phyloP scores from a whole-genome alignment of 768 basidiomycete genomes.

The Mrakia blollopis region DNA sequence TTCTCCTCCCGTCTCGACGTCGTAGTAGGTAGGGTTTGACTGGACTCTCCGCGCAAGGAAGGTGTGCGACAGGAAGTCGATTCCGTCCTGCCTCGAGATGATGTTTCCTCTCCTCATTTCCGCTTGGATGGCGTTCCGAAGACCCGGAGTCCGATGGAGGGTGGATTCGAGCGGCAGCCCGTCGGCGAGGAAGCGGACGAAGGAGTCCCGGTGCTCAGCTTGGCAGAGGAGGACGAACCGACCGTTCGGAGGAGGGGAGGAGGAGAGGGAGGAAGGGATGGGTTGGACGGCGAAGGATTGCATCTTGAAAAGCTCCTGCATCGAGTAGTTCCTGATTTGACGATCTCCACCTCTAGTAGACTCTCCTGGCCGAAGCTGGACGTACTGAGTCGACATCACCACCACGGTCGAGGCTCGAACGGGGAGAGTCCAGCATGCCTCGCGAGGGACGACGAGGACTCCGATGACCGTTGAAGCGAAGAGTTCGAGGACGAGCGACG shows the following conservation, averaged over 20 bases:
- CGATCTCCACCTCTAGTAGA: constrained; percentile 47
- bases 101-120: constrained; percentile 38
- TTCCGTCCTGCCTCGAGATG: constrained; percentile 58
- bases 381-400: constrained; percentile 88
- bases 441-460: constrained; percentile 74
- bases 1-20: constrained; percentile 13
- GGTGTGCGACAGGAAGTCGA: constrained; percentile 75
- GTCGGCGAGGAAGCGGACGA: constrained; percentile 75
- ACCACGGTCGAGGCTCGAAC: constrained; percentile 74
- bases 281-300: constrained; percentile 76
- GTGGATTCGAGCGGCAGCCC: constrained; percentile 86
- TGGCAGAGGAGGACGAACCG: constrained; percentile 86
- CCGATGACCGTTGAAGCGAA: constrained; percentile 74
- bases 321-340: constrained; percentile 69
- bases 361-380: constrained; percentile 38
- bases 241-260: constrained; percentile 39
- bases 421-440: constrained; percentile 84
- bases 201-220: constrained; percentile 72
- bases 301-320: constrained; percentile 83
- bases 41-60: constrained; percentile 66
- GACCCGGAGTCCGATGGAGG: constrained; percentile 53
- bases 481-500: constrained; percentile 67
- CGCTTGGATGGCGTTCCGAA: constrained; percentile 43
- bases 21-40: constrained; percentile 80
- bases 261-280: constrained; percentile 41